These are phyloP conservation scores for Nicotiana sylvestris DNA, from an alignment of 257 asterid genomes.

Conservation along the genomic window DNA sequence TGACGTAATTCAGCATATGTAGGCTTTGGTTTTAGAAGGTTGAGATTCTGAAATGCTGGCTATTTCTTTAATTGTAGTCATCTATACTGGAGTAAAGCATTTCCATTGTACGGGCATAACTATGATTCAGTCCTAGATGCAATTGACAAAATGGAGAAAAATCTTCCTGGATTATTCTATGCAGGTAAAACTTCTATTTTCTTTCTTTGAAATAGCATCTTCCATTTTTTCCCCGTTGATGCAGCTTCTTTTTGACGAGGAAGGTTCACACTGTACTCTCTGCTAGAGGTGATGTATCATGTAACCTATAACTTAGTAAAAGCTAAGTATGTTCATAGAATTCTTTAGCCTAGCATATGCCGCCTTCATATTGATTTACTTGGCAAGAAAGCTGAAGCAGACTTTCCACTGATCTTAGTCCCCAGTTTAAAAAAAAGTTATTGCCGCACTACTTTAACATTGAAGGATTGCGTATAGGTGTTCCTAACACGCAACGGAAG, in stretches of 20 bases:
- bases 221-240: background rate
- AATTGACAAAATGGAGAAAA: slow-evolving; percentile 74
- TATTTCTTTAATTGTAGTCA: slow-evolving; percentile 58
- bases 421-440: background rate
- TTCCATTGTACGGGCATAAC: slow-evolving; percentile 69
- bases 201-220: background rate
- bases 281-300: background rate
- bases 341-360: background rate
- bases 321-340: background rate
- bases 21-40: background rate
- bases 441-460: background rate
- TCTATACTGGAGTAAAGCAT: slow-evolving; percentile 79
- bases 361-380: background rate
- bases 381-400: background rate
- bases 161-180: slow-evolving; percentile 81
- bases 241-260: background rate
- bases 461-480: too few relatives aligned
- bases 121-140: slow-evolving; percentile 60
- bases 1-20: background rate
- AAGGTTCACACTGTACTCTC: background rate
- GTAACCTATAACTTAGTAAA: background rate
- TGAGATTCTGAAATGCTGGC: background rate
- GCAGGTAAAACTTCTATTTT: slow-evolving; percentile 51
- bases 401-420: background rate
- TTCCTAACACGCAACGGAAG: too few relatives aligned